phyloP scores from a whole-genome alignment of 768 basidiomycete species.

The Tephrocybe sp. region DNA sequence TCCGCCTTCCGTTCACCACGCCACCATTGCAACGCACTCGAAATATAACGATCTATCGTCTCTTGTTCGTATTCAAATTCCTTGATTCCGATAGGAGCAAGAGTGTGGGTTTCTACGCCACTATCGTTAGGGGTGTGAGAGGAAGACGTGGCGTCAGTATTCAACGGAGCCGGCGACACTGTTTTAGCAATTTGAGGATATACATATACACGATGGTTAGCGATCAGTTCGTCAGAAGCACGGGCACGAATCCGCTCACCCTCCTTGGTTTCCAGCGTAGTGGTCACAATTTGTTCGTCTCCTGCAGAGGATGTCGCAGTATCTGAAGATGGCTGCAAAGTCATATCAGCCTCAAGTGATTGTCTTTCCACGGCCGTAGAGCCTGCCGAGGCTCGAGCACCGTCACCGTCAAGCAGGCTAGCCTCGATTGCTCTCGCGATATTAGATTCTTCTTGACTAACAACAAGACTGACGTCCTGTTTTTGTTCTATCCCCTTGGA shows the following conservation, averaged over 20 bases:
- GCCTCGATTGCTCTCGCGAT: conserved; percentile 45
- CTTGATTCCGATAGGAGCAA: conserved; percentile 63
- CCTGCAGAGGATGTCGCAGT: background rate
- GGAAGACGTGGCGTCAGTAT: background rate
- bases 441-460: conserved; percentile 37
- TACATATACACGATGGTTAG: too few relatives aligned
- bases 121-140: background rate
- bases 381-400: background rate
- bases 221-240: too few relatives aligned
- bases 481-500: background rate
- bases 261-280: background rate
- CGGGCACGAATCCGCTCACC: background rate
- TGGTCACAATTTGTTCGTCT: background rate
- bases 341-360: background rate
- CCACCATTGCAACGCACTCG: conserved; percentile 71
- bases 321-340: background rate
- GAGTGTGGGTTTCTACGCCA: conserved; percentile 15
- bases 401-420: conserved; percentile 42
- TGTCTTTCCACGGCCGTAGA: background rate
- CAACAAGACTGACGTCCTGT: background rate
- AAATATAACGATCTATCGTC: conserved; percentile 53
- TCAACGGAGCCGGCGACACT: too few relatives aligned
- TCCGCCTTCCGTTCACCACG: conserved; percentile 58
- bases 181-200: too few relatives aligned
- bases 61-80: conserved; percentile 52